A percentile compares a stretch with the other conserved stretches of the same genome.
These are phyloP conservation scores for Xylariaceae sp. DNA, from an alignment of 2,329 filamentous ascomycete genomes.

Conservation along the genomic window DNA sequence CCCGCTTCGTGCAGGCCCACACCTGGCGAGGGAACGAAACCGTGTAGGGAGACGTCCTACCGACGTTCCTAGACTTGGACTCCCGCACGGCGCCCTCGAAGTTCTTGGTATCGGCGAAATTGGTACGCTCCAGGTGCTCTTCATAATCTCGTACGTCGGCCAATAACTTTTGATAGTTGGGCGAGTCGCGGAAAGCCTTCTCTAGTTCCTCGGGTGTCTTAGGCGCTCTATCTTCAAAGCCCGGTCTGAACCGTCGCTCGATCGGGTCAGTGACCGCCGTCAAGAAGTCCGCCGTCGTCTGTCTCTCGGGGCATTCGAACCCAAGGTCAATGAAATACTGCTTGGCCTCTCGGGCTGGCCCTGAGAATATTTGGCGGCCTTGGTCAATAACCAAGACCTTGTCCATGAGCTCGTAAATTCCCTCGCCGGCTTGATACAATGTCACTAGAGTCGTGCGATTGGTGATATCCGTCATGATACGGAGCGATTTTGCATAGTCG, in stretches of 20 bases:
- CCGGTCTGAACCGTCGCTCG: conserved; percentile 68
- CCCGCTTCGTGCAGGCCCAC: conserved; percentile 66
- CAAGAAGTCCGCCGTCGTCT: conserved; percentile 78
- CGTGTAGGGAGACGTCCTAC: conserved; percentile 74
- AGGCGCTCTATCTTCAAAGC: conserved; percentile 67
- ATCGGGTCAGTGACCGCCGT: conserved; percentile 75
- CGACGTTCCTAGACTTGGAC: conserved; percentile 68
- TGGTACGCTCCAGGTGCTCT: conserved; percentile 51
- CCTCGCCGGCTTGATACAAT: conserved; percentile 48
- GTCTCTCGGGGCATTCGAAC: conserved; percentile 58
- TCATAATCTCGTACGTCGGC: conserved; percentile 59
- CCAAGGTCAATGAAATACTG: conserved; percentile 69
- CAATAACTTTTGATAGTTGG: conserved; percentile 61
- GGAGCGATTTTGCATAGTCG: conserved; percentile 72
- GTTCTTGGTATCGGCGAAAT: conserved; percentile 62
- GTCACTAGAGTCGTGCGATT: conserved; percentile 56
- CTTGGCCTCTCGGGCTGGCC: conserved; percentile 62
- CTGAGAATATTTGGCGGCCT: conserved; percentile 66
- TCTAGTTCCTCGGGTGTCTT: conserved; percentile 70
- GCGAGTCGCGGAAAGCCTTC: conserved; percentile 65
- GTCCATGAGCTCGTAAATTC: conserved; percentile 63
- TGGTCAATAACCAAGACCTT: conserved; percentile 78
- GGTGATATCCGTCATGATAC: conserved; percentile 75
- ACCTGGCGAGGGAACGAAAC: conserved; percentile 76
- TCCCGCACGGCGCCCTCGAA: conserved; percentile 69